Conservation (phyloP, 176 grass and related monocot species). For the Urochloa ruziziensis region DNA sequence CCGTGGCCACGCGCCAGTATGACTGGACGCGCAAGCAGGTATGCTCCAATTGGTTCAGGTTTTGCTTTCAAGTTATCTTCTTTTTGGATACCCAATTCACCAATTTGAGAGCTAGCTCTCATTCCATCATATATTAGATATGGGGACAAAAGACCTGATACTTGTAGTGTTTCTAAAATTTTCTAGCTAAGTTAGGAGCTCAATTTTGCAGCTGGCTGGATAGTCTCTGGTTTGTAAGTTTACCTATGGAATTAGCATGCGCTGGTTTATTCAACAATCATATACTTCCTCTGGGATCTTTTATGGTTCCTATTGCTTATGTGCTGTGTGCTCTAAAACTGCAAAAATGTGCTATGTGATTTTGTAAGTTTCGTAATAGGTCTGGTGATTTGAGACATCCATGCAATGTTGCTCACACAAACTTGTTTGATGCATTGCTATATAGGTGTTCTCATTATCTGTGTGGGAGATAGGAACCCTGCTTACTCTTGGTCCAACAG, state of each 20-base stretch:
- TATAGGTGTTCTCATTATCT: conserved; percentile 81
- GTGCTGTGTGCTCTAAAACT: neutral
- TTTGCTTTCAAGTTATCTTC: neutral
- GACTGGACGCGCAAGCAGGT: conserved; percentile 93
- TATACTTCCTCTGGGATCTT: neutral
- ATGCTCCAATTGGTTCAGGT: neutral
- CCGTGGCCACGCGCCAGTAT: conserved; percentile 59
- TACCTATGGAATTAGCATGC: neutral
- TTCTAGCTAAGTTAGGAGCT: neutral
- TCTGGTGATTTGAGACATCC: neutral
- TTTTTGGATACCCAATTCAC: neutral
- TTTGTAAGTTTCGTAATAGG: neutral
- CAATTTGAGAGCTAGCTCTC: neutral
- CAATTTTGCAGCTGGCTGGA: neutral
- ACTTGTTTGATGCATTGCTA: conserved; percentile 22
- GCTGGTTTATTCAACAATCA: neutral
- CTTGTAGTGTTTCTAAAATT: neutral
- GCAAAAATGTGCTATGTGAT: neutral
- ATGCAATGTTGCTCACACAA: conserved; percentile 3
- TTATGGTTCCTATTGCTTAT: neutral
- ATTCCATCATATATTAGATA: neutral
- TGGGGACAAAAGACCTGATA: too few relatives aligned
- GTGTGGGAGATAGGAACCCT: conserved; percentile 78
- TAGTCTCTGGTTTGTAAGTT: conserved; percentile 6
- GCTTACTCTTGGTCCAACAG: conserved; percentile 72